phyloP scores from a whole-genome alignment of 2,329 filamentous ascomycete species.

The Fusarium coicis region DNA sequence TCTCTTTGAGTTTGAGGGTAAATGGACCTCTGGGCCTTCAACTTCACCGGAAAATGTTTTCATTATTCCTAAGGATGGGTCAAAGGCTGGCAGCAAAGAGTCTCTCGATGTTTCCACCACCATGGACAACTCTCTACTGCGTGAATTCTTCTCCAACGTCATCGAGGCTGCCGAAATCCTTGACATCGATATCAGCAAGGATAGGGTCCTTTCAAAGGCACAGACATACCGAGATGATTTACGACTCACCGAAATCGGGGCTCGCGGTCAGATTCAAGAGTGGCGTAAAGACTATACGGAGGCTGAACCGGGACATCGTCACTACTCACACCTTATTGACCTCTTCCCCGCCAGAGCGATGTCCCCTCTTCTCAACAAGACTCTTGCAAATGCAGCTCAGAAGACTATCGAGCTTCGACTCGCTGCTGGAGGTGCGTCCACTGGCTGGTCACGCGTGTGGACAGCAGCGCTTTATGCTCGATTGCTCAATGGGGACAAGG shows the following conservation, averaged over 20 bases:
- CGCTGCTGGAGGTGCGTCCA: background rate
- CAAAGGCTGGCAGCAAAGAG: background rate
- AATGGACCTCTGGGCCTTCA: background rate
- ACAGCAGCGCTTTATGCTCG: background rate
- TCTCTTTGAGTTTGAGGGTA: background rate
- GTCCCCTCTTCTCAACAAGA: background rate
- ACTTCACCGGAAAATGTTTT: background rate
- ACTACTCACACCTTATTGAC: background rate
- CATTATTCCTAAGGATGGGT: background rate
- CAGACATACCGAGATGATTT: background rate
- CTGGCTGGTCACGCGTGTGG: background rate
- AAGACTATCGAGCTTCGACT: background rate
- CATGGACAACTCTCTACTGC: background rate
- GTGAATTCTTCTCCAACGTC: background rate
- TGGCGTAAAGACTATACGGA: background rate
- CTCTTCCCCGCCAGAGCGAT: background rate
- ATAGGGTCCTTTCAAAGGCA: background rate
- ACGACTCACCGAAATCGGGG: background rate
- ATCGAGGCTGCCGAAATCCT: background rate
- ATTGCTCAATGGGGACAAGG: background rate
- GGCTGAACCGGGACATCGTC: background rate
- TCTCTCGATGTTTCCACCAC: background rate
- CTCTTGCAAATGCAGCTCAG: background rate
- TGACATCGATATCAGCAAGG: rapidly evolving
- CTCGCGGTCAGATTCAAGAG: background rate